Base-by-base conservation (phyloP, 805 yeast genomes). In the Sugiyamaella lignohabitans region DNA sequence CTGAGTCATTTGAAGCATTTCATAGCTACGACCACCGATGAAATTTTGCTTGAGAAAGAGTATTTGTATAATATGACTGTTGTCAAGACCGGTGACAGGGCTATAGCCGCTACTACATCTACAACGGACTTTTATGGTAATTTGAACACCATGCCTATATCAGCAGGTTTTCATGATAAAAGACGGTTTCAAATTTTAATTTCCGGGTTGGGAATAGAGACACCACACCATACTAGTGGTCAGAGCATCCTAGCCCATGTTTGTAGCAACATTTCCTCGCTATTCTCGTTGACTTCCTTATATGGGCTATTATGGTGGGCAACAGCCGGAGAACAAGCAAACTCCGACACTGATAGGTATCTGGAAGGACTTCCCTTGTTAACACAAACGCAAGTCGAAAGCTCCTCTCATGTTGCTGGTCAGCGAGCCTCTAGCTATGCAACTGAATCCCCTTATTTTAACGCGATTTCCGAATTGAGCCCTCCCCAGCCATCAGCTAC, bases 221-320 rank as follows among this genome's bases (percentile, higher is more conserved):
- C 8, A 8, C 45, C 35, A 16, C 18, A 34, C 38, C 14, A 23
- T 40, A 18, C 20, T 18, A 2, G n/a, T 10, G 23, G 46, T 16
- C 11, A n/a, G 10, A 11, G 21, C 3, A 16, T 32, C 41, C 21
- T 35, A 21, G 14, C 24, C 32, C 32, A 27, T 27, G 14, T 27
- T 27, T 27, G 8, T 27, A 27, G 14, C 14, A 24, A 30, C 34
- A 20, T 43, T 32, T 20, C 32, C 20, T 14, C 18, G 16, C 30
- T 41, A 5, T 40, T 10, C 16, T 20, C 22, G 16, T 34, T 38
- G 20, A 17, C 36, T 18, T 41, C 52, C 6, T 17, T 51, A 3
- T 54, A 47, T 45, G 88, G 88, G 0, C 74, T 84, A 49, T 67
- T 84, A 18, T 85, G 93, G 93, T 85, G 91, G 87, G 95, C 95